Conservation (phyloP, 768 basidiomycete genomes). For the Boletus pseudo-olivaceus region DNA sequence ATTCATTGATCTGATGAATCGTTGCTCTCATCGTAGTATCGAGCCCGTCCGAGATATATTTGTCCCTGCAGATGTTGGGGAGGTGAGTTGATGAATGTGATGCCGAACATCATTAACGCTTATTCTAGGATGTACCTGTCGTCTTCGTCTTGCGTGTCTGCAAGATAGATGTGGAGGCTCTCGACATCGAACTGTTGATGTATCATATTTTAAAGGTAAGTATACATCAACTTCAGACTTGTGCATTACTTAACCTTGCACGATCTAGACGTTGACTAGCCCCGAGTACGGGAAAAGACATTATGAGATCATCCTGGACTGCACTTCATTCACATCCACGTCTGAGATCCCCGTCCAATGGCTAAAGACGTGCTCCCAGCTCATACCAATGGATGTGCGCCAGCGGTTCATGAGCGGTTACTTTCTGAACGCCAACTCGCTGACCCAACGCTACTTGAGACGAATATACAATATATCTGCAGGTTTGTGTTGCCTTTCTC, state of each 20-base stretch:
- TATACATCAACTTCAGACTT: neutral
- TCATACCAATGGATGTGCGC: conserved; percentile 69
- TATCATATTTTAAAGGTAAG: conserved; percentile 73
- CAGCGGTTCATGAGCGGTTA: conserved; percentile 57
- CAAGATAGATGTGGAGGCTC: conserved; percentile 71
- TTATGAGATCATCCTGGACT: conserved; percentile 79
- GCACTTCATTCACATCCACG: conserved; percentile 68
- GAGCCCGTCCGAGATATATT: conserved; percentile 67
- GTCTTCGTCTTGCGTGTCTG: conserved; percentile 65
- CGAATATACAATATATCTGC: conserved; percentile 69
- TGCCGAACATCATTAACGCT: neutral
- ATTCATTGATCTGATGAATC: conserved; percentile 64
- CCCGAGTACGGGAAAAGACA: conserved; percentile 43
- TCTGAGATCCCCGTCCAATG: conserved; percentile 81
- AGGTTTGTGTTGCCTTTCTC: conserved; percentile 31
- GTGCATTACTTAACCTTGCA: neutral
- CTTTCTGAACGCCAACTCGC: conserved; percentile 69
- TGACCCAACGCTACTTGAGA: conserved; percentile 70
- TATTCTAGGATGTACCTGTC: conserved; percentile 37
- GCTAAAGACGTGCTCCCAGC: conserved; percentile 73
- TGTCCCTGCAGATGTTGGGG: conserved; percentile 46
- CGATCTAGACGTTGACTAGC: conserved; percentile 48
- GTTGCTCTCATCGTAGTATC: conserved; percentile 57
- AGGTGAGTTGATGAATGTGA: conserved; percentile 34
- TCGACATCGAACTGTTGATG: conserved; percentile 76